Evolutionary conservation across 805 yeast genomes (phyloP).

Genomic region (Kluyveromyces lactis): DNA sequence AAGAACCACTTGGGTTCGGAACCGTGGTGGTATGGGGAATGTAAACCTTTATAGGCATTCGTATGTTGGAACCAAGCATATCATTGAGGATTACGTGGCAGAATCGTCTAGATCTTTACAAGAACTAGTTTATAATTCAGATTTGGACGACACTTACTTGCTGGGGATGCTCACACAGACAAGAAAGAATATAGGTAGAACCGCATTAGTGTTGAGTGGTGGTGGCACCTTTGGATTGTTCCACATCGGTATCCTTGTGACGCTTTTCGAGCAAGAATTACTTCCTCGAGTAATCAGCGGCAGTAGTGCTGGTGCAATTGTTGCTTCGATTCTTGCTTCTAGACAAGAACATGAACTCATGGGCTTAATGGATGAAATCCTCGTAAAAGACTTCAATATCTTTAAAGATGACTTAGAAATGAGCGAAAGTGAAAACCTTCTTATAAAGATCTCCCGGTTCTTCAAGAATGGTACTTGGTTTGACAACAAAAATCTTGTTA

Average conservation of each 20-base stretch:
- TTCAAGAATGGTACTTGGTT: conserved; percentile 86
- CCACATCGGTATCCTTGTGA: conserved; percentile 85
- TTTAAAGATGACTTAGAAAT: conserved; percentile 48
- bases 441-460: conserved; percentile 47
- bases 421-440: conserved; percentile 43
- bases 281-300: conserved; percentile 88
- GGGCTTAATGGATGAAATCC: conserved; percentile 41
- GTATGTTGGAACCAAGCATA: conserved; percentile 73
- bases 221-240: conserved; percentile 92
- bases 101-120: conserved; percentile 59
- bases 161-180: conserved; percentile 80
- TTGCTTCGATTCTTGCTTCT: conserved; percentile 81
- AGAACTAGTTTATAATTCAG: conserved; percentile 17
- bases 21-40: conserved; percentile 82
- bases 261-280: conserved; percentile 62
- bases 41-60: conserved; percentile 68
- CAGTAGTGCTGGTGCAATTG: conserved; percentile 91
- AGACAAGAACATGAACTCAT: conserved; percentile 66
- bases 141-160: conserved; percentile 58
- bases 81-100: conserved; percentile 73
- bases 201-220: conserved; percentile 91
- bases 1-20: conserved; percentile 78
- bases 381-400: conserved; percentile 39
- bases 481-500: conserved; percentile 61
- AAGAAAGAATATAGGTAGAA: conserved; percentile 84